These are phyloP conservation scores for Ascochyta rabiei DNA, from an alignment of 2,329 filamentous ascomycete genomes.

Conservation along the genomic window DNA sequence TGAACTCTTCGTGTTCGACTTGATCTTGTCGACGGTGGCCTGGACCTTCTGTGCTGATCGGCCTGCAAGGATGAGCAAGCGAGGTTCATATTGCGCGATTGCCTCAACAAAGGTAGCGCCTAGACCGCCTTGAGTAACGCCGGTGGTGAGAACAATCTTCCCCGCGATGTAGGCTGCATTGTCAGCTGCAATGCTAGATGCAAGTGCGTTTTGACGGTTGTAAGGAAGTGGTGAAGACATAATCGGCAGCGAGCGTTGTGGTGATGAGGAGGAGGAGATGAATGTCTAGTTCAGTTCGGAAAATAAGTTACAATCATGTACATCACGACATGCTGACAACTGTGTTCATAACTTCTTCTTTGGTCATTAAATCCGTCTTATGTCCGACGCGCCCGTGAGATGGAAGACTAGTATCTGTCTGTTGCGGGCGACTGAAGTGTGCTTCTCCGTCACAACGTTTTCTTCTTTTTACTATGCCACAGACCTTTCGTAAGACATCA, in stretches of 20 bases:
- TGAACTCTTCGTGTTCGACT: slow-evolving; percentile 34
- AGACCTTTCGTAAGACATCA: too few relatives aligned
- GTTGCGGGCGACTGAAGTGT: too few relatives aligned
- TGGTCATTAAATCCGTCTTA: neutral
- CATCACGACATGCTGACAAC: neutral
- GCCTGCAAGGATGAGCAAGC: slow-evolving; percentile 45
- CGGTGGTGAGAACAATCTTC: slow-evolving; percentile 48
- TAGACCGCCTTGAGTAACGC: slow-evolving; percentile 36
- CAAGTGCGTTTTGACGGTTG: slow-evolving; percentile 28
- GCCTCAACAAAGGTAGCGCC: slow-evolving; percentile 36
- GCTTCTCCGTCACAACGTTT: too few relatives aligned
- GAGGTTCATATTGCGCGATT: slow-evolving; percentile 37
- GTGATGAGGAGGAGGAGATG: neutral
- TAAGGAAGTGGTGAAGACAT: slow-evolving; percentile 28
- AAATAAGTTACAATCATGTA: neutral
- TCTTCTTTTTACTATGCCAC: too few relatives aligned
- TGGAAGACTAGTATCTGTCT: too few relatives aligned
- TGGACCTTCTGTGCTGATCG: slow-evolving; percentile 52
- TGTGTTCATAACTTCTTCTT: neutral
- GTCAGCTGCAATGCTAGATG: slow-evolving; percentile 48
- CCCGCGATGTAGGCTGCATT: slow-evolving; percentile 54
- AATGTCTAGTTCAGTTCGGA: neutral
- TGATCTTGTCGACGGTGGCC: slow-evolving; percentile 47
- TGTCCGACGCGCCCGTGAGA: neutral
- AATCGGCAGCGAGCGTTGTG: neutral